Evolutionary conservation across 106 monocot species (phyloP), one percentile per base, ranked within the genome.

Genomic region (Apostasia ramifera): DNA sequence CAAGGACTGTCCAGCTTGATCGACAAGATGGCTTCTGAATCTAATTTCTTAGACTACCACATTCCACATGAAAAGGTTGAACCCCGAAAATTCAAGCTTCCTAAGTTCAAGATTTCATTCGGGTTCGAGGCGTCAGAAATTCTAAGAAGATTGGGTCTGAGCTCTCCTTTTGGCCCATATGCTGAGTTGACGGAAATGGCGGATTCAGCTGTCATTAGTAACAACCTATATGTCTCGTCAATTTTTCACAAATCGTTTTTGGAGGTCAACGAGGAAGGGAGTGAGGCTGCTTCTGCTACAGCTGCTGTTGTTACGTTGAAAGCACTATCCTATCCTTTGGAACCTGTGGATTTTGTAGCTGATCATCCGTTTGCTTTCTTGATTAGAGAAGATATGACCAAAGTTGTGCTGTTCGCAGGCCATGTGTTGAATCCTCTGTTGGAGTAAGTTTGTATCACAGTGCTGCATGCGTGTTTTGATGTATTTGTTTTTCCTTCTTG

Each of bases 221-320:
- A 68, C 47, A 54, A 64, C 43, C 70, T 89, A 4, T 73, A 4
- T 49, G 79, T 93, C 6, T 83, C 81, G 38, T 71, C 69, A n/a
- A 73, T 93, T 59, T 74, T 72, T 38, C 89, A 93, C 66, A 89
- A 89, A 64, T 72, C 89, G 1, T 81, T 89, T 80, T 51, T 93
- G 14, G 89, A 84, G 63, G 83, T 93, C 26, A 88, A 86, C 38
- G 93, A 93, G 79, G 89, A 86, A 82, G 93, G 89, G 74, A 89
- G 86, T 13, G 93, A 93, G 67, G 93, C 89, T 8, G 81, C 88
- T 47, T 83, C 77, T 66, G 83, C 93, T 69, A 59, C 80, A 63
- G 87, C 82, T 51, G 92, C 78, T 49, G 80, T 83, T 51, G 69
- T 85, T 40, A 26, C 10, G 44, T 8, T 79, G 2, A 79, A 72